Base-by-base conservation (phyloP, 257 asterid genomes). In the Solanum acaule region DNA sequence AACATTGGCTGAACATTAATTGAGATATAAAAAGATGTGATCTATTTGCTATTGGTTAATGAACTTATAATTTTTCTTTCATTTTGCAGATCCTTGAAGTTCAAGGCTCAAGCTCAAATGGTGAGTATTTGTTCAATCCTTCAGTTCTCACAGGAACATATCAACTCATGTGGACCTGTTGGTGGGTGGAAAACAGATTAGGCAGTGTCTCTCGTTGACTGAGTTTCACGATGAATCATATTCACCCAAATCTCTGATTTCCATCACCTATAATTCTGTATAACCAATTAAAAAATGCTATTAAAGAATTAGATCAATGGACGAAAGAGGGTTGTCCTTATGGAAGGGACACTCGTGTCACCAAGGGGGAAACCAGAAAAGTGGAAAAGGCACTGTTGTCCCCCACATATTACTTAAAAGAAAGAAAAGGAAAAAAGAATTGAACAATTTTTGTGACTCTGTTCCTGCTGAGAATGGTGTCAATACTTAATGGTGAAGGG, bases 51-150 rank as follows among this genome's bases (percentile, higher is more conserved):
- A 65, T 68, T 67, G n/a, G 49, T 52, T 65, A 38, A 44, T 61
- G 85, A 27, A 86, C 38, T 27, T 77, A 16, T 78, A 8, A n/a
- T n/a, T n/a, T n/a, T n/a, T n/a, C 75, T 68, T 84, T 29, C 87
- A 40, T 84, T 90, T 88, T 93, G 91, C 95, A 95, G 97, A 88
- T 56, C 31, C 84, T 67, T 86, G 94, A 90, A 88, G 88, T 87
- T 91, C 94, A 71, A 88, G 92, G 89, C 83, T 86, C 95, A 84
- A 91, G 89, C 86, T 84, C 82, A 85, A 93, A 88, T 88, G 35
- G 98, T 95, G 90, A 93, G 98, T 93, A 89, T 85, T 35, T 65
- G 38, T 89, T 89, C 77, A 86, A 40, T 77, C 67, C 86, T 86
- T 89, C 40, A 82, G 44, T 82, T 82, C 70, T 49, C 70, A 63